Evolutionary conservation across 1,284 basidiomycete species (phyloP).

Genomic region (Macrocystidia cucumis): DNA sequence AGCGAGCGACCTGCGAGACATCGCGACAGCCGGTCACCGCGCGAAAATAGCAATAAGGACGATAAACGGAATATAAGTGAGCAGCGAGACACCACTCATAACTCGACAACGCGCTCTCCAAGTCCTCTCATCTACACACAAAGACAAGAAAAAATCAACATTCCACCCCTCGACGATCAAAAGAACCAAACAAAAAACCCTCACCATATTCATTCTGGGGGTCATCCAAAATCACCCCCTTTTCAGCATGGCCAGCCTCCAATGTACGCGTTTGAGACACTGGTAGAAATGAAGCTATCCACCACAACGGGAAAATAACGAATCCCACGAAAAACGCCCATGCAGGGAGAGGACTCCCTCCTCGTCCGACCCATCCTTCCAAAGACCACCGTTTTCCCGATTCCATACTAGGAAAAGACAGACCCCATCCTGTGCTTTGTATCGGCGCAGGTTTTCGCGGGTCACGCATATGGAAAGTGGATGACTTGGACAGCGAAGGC

Average conservation of each 20-base stretch:
- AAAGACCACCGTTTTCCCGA: conserved; percentile 20
- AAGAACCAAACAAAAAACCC: conserved; percentile 16
- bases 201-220: conserved; percentile 70
- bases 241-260: conserved; percentile 53
- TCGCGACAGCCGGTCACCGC: too few relatives aligned
- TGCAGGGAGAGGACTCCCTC: conserved; percentile 59
- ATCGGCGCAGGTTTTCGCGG: conserved; percentile 55
- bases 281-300: conserved; percentile 54
- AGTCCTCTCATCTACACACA: conserved; percentile 48
- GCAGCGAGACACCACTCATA: conserved; percentile 53
- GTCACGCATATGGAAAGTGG: conserved; percentile 71
- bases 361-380: conserved; percentile 41
- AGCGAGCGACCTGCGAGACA: too few relatives aligned
- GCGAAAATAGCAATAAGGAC: conserved; percentile 62
- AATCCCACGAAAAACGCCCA: conserved; percentile 76
- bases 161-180: conserved; percentile 1
- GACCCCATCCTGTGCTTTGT: conserved; percentile 51
- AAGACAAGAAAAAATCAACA: conserved; percentile 4
- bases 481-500: conserved; percentile 51
- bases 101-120: conserved; percentile 71
- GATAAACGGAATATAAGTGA: conserved; percentile 76
- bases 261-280: conserved; percentile 55
- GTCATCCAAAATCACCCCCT: conserved; percentile 66
- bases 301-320: conserved; percentile 70
- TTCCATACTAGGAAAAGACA: conserved; percentile 32